Percentiles rank a stretch among this genome's conserved stretches.
phyloP scores from a whole-genome alignment of 345 rosid genomes.

The Reutealis trisperma region DNA sequence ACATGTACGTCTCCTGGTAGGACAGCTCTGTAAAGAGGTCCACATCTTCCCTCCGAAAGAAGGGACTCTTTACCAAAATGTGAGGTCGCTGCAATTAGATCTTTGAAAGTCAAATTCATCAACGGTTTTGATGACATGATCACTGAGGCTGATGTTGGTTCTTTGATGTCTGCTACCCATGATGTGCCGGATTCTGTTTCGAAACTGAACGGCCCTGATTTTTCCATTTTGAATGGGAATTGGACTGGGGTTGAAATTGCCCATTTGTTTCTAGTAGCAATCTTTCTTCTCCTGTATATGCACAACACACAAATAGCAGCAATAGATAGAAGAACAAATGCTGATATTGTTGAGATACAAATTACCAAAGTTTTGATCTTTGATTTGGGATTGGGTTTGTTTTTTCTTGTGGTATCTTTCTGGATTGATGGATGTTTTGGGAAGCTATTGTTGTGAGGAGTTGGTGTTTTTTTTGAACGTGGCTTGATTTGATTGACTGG shows the following conservation, averaged over 20 bases:
- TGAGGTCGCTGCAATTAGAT: constrained; percentile 92
- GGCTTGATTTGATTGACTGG: constrained; percentile 28
- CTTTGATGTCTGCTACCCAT: constrained; percentile 91
- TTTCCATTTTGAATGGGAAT: constrained; percentile 64
- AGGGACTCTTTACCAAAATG: constrained; percentile 84
- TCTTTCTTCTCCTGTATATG: constrained; percentile 38
- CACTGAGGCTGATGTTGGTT: constrained; percentile 82
- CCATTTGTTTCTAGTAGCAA: constrained; percentile 62
- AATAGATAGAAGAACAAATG: constrained; percentile 36
- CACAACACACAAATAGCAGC: constrained; percentile 22
- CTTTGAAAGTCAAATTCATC: constrained; percentile 85
- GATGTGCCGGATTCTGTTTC: constrained; percentile 87
- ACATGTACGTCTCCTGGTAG: constrained; percentile 90
- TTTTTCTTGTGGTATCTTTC: not conserved
- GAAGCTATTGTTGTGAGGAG: constrained; percentile 15
- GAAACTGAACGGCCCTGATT: constrained; percentile 90
- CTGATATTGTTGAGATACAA: constrained; percentile 46
- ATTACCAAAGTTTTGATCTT: constrained; percentile 38
- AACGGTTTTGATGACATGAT: constrained; percentile 84
- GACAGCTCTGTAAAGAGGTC: constrained; percentile 81
- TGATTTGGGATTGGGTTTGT: constrained; percentile 28
- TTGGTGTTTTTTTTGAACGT: constrained; percentile 7
- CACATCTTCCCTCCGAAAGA: constrained; percentile 75
- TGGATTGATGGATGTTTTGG: constrained; percentile 7
- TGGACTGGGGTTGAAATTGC: constrained; percentile 81